A percentile compares a stretch with the other conserved stretches of the same genome.
Conservation (phyloP, 2,329 filamentous ascomycete genomes). For the Colletotrichum brevisporum region DNA sequence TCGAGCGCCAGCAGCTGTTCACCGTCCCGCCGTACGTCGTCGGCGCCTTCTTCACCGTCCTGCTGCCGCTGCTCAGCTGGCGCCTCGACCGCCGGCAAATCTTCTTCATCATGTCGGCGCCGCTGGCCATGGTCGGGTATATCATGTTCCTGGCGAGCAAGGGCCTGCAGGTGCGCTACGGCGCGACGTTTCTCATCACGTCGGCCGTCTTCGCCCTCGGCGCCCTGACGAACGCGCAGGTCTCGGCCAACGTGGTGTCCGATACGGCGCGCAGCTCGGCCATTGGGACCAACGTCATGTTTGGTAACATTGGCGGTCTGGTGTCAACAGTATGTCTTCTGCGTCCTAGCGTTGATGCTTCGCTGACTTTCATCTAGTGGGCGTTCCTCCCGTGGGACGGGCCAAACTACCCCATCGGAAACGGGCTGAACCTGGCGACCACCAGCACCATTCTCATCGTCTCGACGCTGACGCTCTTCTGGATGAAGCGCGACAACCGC, state of each 20-base stretch:
- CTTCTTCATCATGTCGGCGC: conserved; percentile 68
- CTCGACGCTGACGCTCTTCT: conserved; percentile 64
- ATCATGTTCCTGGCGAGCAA: conserved; percentile 73
- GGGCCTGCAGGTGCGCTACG: conserved; percentile 66
- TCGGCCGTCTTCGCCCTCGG: conserved; percentile 73
- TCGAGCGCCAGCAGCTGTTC: conserved; percentile 73
- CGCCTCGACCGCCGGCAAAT: conserved; percentile 67
- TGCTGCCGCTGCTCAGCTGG: conserved; percentile 71
- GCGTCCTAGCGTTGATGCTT: neutral
- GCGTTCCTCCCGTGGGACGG: conserved; percentile 73
- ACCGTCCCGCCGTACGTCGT: conserved; percentile 77
- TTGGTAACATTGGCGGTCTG: conserved; percentile 71
- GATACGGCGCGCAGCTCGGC: conserved; percentile 75
- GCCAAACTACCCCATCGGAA: conserved; percentile 78
- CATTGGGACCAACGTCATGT: conserved; percentile 73
- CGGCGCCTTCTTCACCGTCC: conserved; percentile 71
- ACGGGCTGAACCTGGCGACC: conserved; percentile 77
- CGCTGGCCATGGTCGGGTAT: conserved; percentile 73
- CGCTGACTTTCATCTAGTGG: conserved; percentile 56
- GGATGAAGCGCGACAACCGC: conserved; percentile 74
- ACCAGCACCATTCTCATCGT: conserved; percentile 68
- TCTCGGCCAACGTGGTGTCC: conserved; percentile 75
- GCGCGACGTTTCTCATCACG: conserved; percentile 74
- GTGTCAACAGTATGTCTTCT: no score
- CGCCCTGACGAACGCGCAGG: conserved; percentile 73